Evolutionary conservation across 2,329 filamentous ascomycete species (phyloP), one percentile per base, ranked within the genome.

Genomic region (Aphanocladium album): DNA sequence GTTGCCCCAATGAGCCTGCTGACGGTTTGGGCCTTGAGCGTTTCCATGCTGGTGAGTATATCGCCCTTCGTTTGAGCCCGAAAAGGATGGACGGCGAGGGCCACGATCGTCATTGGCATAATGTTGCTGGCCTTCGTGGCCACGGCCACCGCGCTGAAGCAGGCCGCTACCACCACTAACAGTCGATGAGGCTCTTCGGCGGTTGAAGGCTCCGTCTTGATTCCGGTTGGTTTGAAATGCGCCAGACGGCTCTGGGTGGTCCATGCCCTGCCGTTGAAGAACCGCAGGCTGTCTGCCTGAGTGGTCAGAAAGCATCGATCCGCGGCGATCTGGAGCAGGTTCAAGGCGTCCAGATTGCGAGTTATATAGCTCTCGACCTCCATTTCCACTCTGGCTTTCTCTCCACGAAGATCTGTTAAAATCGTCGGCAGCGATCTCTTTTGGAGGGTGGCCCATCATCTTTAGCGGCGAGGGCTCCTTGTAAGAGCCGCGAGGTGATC

Each of bases 311-410:
- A 89, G 85, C 64, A 84, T 77, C 33, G 89, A 86, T 19, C 84
- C 85, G 65, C 91, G 86, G 41, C 92, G 87, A 64, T 96, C 91
- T 57, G 83, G 79, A 3, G 93, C 93, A 17, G 93, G 92, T 71
- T 98, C 93, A 67, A 96, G 96, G 55, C 91, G 88, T 19, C 93
- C 93, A 58, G 91, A 96, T 60, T 96, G 89, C n/a, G 93, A 96
- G 72, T 98, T 97, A 77, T 87, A 98, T 0, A 98, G 79, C 72
- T 98, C 93, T 60, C 90, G 82, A 63, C 85, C 87, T 12, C 82
- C 80, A 45, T 11, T 39, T 60, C 83, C 80, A 0, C 79, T 71
- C 39, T 81, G 80, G 5, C 87, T 83, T 63, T 96, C 91, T 68
- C 89, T 84, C 88, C 90, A 96, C 37, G 87, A 84, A 57, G 88